phyloP scores from a whole-genome alignment of 495 filamentous ascomycete species.

The Parmelia sp. region DNA sequence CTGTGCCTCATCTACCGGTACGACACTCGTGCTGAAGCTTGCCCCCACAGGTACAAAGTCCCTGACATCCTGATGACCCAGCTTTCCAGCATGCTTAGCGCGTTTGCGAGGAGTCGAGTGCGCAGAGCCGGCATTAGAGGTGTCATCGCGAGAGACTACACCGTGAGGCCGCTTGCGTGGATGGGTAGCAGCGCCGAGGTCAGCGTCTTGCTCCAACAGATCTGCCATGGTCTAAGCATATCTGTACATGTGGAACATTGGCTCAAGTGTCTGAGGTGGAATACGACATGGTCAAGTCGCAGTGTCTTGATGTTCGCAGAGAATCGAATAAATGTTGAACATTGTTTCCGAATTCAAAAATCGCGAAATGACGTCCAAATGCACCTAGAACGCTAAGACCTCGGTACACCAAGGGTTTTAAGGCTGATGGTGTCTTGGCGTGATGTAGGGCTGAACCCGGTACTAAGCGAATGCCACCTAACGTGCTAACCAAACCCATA shows the following conservation, averaged over 20 bases:
- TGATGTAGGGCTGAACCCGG: too few species aligned
- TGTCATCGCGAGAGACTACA: not conserved
- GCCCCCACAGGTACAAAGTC: slow-evolving; percentile 16
- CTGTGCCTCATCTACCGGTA: slow-evolving; percentile 3
- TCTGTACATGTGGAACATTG: not conserved
- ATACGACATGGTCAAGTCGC: not conserved
- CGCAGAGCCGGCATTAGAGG: slow-evolving; percentile 7
- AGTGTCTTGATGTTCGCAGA: not conserved
- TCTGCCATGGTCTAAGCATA: slow-evolving; percentile 6
- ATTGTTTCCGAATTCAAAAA: not conserved
- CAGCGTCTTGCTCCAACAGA: slow-evolving; percentile 5
- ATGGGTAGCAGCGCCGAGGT: slow-evolving; percentile 15
- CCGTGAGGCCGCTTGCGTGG: slow-evolving; percentile 13
- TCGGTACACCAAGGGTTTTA: too few species aligned
- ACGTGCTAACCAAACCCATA: too few species aligned
- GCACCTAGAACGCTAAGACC: too few species aligned
- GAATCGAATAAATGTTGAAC: not conserved
- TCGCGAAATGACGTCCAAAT: slow-evolving; percentile 1
- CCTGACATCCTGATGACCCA: slow-evolving; percentile 8
- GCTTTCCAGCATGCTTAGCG: not conserved
- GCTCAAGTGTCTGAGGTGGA: not conserved
- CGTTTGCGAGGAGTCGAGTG: slow-evolving; percentile 20
- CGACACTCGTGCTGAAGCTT: slow-evolving; percentile 13
- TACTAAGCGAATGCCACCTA: too few species aligned
- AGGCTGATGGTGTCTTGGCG: too few species aligned